phyloP scores from a whole-genome alignment of 768 basidiomycete species.

The Mrakia blollopis region DNA sequence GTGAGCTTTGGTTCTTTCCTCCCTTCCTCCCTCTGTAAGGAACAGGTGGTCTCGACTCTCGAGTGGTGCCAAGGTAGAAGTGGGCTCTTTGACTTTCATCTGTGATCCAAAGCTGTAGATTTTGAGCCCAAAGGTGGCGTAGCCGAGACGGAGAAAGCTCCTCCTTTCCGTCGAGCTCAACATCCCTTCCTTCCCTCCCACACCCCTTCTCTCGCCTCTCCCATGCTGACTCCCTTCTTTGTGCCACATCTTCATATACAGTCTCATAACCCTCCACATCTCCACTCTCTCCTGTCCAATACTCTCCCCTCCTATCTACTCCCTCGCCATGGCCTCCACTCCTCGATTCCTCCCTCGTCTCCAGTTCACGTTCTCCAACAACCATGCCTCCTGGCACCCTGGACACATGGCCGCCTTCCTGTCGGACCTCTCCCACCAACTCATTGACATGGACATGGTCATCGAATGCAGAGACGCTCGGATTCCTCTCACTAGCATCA shows the following conservation, averaged over 20 bases:
- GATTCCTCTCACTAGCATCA: slow-evolving; percentile 88
- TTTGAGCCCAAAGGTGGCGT: no score
- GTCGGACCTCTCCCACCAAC: slow-evolving; percentile 64
- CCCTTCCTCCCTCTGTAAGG: no score
- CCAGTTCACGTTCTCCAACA: slow-evolving; percentile 27
- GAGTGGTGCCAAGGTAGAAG: no score
- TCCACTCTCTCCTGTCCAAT: neutral
- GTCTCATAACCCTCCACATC: no score
- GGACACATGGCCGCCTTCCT: slow-evolving; percentile 92
- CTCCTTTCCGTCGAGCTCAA: neutral
- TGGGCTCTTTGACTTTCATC: no score
- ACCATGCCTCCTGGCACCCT: slow-evolving; percentile 39
- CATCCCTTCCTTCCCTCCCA: neutral
- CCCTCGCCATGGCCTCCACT: neutral
- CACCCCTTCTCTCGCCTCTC: neutral
- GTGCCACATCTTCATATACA: no score
- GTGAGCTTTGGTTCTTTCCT: no score
- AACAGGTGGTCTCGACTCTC: no score
- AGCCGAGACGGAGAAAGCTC: neutral
- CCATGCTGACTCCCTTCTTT: neutral
- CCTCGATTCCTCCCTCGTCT: slow-evolving; percentile 25
- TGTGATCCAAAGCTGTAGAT: no score
- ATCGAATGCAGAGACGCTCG: slow-evolving; percentile 92
- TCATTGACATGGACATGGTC: slow-evolving; percentile 66
- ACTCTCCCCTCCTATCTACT: neutral